phyloP scores from a whole-genome alignment of 106 monocot genomes.

The Triglochin maritima region DNA sequence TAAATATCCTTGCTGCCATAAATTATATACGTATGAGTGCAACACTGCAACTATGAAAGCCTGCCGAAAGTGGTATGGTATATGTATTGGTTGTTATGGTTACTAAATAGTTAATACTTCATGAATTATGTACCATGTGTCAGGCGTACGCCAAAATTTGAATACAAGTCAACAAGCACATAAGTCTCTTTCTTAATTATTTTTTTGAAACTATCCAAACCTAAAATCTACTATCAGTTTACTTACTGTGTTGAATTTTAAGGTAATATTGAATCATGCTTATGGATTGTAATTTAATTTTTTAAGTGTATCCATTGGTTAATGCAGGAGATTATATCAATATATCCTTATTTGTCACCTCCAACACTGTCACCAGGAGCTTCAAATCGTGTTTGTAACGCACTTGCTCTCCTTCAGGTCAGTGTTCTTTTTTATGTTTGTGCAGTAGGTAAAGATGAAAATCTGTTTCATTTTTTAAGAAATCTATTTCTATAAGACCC shows the following conservation, averaged over 20 bases:
- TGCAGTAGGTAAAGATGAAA: too few relatives aligned
- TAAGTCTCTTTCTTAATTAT: too few relatives aligned
- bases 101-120: too few relatives aligned
- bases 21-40: too few relatives aligned
- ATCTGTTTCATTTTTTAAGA: neutral
- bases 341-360: conserved; percentile 90
- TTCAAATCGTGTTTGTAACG: conserved; percentile 98
- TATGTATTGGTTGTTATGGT: too few relatives aligned
- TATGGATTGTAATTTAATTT: neutral
- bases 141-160: too few relatives aligned
- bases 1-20: too few relatives aligned
- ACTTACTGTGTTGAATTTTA: neutral
- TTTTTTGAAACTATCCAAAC: too few relatives aligned
- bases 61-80: too few relatives aligned
- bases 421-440: neutral
- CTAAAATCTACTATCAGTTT: neutral
- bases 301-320: conserved; percentile 1
- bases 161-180: too few relatives aligned
- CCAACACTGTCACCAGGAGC: conserved; percentile 87
- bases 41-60: too few relatives aligned
- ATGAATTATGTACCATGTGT: too few relatives aligned
- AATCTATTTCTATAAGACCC: neutral
- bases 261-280: neutral
- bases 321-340: conserved; percentile 87
- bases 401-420: conserved; percentile 99